Conservation (phyloP, 495 filamentous ascomycete genomes). For the Neurospora hispaniola region DNA sequence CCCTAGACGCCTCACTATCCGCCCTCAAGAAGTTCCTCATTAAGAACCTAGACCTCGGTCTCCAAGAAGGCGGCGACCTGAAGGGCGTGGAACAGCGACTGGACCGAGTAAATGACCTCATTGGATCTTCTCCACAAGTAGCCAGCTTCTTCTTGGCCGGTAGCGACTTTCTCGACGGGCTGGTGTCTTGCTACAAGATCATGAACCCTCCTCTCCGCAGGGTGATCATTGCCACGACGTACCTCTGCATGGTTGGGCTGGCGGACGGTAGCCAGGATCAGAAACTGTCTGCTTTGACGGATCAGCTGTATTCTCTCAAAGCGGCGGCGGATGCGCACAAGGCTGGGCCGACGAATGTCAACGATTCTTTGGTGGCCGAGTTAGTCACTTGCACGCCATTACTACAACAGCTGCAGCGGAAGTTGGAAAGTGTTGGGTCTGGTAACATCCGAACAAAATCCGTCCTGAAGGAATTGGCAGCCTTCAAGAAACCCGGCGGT, state of each 20-base stretch:
- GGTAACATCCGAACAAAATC: conserved; percentile 40
- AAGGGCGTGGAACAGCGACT: conserved; percentile 34
- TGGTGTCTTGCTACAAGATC: conserved; percentile 53
- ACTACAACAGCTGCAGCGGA: conserved; percentile 36
- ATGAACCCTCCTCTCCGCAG: conserved; percentile 47
- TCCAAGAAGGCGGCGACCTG: conserved; percentile 32
- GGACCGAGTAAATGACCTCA: conserved; percentile 38
- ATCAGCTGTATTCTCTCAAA: conserved; percentile 76
- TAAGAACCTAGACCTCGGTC: conserved; percentile 39
- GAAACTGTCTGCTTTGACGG: conserved; percentile 61
- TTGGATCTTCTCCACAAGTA: conserved; percentile 41
- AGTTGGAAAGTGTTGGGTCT: conserved; percentile 29
- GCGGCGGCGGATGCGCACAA: conserved; percentile 48
- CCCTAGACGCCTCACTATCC: conserved; percentile 24
- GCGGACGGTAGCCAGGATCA: conserved; percentile 40
- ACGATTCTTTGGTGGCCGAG: conserved; percentile 48
- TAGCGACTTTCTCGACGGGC: conserved; percentile 73
- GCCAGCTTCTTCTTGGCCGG: conserved; percentile 64
- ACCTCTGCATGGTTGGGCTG: conserved; percentile 59
- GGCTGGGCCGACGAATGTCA: conserved; percentile 36
- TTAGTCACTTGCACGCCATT: conserved; percentile 53
- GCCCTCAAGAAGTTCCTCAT: conserved; percentile 34
- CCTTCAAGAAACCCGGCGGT: conserved; percentile 43
- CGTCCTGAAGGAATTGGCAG: conserved; percentile 43
- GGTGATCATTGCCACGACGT: conserved; percentile 56